These are phyloP conservation scores for Strigomonas galati DNA, from an alignment of 208 protist species.

Conservation along the genomic window DNA sequence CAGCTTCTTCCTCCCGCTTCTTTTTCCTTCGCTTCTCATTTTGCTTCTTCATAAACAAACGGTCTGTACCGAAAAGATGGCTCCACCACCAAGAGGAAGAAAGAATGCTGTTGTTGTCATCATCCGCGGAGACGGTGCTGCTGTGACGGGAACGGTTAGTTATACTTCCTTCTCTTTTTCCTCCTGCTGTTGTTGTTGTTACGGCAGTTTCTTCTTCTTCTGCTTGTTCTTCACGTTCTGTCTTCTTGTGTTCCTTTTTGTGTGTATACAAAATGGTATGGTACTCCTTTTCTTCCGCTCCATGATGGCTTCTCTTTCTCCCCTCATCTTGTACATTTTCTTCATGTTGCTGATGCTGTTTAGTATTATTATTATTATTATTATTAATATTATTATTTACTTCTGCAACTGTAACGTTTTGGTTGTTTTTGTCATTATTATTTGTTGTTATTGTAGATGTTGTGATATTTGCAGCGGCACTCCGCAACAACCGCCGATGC, in stretches of 20 bases:
- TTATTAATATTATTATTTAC: neutral
- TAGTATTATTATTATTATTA: neutral
- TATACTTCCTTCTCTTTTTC: too few relatives aligned
- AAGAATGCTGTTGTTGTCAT: too few relatives aligned
- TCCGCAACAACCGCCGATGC: slow-evolving; percentile 9
- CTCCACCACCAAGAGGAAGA: too few relatives aligned
- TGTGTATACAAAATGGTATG: neutral
- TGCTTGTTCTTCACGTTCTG: neutral
- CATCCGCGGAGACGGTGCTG: too few relatives aligned
- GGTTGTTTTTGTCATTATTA: too few relatives aligned
- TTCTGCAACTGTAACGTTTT: too few relatives aligned
- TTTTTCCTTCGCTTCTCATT: neutral
- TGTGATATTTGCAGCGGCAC: too few relatives aligned
- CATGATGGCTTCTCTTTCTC: neutral
- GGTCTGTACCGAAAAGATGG: too few relatives aligned
- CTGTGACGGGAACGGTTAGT: too few relatives aligned
- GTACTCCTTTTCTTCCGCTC: neutral
- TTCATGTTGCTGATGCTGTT: neutral
- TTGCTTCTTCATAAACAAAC: too few relatives aligned
- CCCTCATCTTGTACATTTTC: neutral
- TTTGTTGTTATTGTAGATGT: too few relatives aligned
- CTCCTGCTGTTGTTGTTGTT: neutral
- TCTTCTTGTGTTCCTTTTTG: neutral
- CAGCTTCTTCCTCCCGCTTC: neutral
- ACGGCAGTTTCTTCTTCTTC: neutral